phyloP scores from a whole-genome alignment of 495 filamentous ascomycete genomes.

The Oleoguttula mirabilis region DNA sequence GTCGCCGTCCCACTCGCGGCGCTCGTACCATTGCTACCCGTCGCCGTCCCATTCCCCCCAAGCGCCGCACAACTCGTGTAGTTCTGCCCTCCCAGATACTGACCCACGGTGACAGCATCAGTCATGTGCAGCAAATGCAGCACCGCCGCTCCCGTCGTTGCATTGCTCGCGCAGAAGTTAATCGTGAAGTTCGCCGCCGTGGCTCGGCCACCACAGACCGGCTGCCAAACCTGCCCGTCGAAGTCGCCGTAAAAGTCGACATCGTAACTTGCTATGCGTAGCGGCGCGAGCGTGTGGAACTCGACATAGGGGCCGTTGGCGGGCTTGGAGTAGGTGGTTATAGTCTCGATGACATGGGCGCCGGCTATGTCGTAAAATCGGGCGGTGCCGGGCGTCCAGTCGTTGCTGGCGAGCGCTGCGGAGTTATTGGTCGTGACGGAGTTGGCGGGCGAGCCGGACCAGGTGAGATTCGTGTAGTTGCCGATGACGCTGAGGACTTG shows the following conservation, averaged over 20 bases:
- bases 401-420: not conserved
- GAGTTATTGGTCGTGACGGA: constrained; percentile 21
- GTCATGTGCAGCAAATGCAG: constrained; percentile 6
- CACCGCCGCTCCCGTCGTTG: not conserved
- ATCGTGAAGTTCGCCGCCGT: constrained; percentile 20
- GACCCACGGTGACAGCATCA: constrained; percentile 13
- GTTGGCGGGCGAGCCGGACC: constrained; percentile 17
- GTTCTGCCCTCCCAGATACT: constrained; percentile 20
- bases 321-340: constrained; percentile 22
- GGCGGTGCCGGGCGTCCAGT: constrained; percentile 23
- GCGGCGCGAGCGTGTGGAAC: constrained; percentile 15
- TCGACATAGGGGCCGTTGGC: constrained; percentile 20
- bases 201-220: constrained; percentile 18
- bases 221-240: constrained; percentile 11
- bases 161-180: constrained; percentile 19
- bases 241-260: constrained; percentile 20
- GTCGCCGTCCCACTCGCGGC: not conserved
- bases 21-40: not conserved
- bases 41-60: constrained; percentile 4
- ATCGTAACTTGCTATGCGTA: constrained; percentile 13
- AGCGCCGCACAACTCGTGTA: constrained; percentile 21
- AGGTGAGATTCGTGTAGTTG: constrained; percentile 24
- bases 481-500: constrained; percentile 25
- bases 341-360: constrained; percentile 24
- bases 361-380: constrained; percentile 16